phyloP scores from a whole-genome alignment of 2,329 filamentous ascomycete species.

The Didymella segeticola region DNA sequence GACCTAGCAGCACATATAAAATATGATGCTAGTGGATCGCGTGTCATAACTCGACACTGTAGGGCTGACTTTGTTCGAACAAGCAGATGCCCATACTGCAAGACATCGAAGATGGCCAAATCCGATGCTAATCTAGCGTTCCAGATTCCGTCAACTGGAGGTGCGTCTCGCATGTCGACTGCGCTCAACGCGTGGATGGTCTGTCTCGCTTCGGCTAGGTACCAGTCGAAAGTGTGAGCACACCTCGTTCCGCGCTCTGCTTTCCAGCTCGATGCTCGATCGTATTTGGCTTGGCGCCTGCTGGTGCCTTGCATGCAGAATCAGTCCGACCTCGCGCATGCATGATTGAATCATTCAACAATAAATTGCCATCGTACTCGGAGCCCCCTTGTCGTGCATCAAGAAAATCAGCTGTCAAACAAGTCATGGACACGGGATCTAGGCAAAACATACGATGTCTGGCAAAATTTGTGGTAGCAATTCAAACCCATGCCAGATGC shows the following conservation, averaged over 20 bases:
- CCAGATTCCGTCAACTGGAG: neutral
- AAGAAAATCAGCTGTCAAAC: neutral
- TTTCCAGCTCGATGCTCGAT: neutral
- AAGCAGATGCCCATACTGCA: neutral
- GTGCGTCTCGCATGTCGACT: neutral
- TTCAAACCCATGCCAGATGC: neutral
- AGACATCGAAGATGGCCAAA: neutral
- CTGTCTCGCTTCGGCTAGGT: neutral
- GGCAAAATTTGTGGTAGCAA: neutral
- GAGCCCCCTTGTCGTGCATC: neutral
- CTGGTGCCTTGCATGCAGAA: constrained; percentile 1
- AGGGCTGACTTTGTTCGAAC: neutral
- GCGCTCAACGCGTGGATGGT: too few relatives aligned
- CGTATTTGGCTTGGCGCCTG: constrained; percentile 1
- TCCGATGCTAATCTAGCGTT: neutral
- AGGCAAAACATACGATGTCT: neutral
- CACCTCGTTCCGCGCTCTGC: neutral
- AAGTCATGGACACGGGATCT: neutral
- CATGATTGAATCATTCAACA: neutral
- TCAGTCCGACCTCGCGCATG: neutral
- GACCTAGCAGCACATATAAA: neutral
- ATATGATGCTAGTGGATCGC: neutral
- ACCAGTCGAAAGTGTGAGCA: neutral
- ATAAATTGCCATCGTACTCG: constrained; percentile 11
- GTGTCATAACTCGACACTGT: neutral